phyloP scores from a whole-genome alignment of 2,329 filamentous ascomycete species.

The Plenodomus tracheiphilus region DNA sequence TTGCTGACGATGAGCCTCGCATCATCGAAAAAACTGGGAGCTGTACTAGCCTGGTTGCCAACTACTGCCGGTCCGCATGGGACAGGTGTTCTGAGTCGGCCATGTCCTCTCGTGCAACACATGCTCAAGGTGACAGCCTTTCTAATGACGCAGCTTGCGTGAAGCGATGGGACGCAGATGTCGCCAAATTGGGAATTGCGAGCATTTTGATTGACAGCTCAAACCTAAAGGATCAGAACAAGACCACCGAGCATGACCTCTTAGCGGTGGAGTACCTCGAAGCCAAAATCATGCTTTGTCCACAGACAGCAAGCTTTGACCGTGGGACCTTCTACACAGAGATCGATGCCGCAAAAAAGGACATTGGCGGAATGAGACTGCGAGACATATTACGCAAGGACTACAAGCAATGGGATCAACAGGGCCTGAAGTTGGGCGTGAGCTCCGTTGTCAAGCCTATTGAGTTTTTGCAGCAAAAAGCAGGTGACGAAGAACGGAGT shows the following conservation, averaged over 20 bases:
- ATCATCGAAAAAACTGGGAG: constrained; percentile 70
- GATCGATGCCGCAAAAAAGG: constrained; percentile 67
- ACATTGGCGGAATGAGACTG: constrained; percentile 64
- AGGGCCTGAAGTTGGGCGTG: constrained; percentile 64
- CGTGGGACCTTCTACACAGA: constrained; percentile 61
- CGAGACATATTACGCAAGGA: constrained; percentile 76
- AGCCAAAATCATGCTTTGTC: constrained; percentile 51
- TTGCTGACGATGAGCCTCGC: constrained; percentile 56
- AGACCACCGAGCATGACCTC: constrained; percentile 66
- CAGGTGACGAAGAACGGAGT: constrained; percentile 45
- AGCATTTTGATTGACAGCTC: constrained; percentile 75
- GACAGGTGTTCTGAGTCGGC: constrained; percentile 49
- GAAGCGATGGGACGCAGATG: constrained; percentile 56
- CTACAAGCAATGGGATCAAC: constrained; percentile 75
- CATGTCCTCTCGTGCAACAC: constrained; percentile 47
- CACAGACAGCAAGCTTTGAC: constrained; percentile 52
- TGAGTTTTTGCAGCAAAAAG: constrained; percentile 61
- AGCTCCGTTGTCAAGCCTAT: constrained; percentile 67
- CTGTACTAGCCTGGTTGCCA: constrained; percentile 71
- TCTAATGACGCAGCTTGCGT: constrained; percentile 36
- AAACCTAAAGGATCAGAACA: constrained; percentile 62
- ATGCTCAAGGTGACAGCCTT: constrained; percentile 45
- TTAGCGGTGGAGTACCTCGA: constrained; percentile 64
- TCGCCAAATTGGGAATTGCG: constrained; percentile 69
- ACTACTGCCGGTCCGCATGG: constrained; percentile 63